Base-by-base conservation (phyloP, 202 grass and related monocot genomes). In the Schoenoplectus triqueter region DNA sequence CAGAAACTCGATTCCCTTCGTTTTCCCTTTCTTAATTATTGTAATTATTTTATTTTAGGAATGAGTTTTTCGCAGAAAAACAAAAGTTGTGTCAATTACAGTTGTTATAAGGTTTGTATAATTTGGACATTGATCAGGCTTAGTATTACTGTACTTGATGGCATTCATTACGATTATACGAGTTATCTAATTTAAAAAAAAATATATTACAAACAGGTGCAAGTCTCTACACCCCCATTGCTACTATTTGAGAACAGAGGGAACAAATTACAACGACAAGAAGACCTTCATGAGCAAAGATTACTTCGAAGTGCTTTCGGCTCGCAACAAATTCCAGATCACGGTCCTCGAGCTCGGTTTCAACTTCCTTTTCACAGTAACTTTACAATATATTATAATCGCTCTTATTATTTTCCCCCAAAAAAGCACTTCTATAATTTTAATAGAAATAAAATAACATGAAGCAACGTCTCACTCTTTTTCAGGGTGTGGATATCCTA, bases 341-440 rank as follows among this genome's bases (percentile, higher is more conserved):
- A 83, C 85, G 7, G 20, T 97, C 21, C 72, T 97, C 1, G 63
- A 97, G 87, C 92, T 97, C 18, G 92, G 94, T 0, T 97, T 91
- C 90, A 97, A 91, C 78, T 94, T 97, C 86, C 85, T 94, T 0
- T 97, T 92, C 86, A 94, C 94, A 83, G 94, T 94, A 68, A 66
- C 50, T 10, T 0, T 11, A 48, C 10, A 74, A 62, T 46, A 4
- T 6, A 54, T 55, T 31, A 31, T 31, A 3, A 9, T 56, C 0
- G 8, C 31, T 20, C 9, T 81, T 45, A 65, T 40, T 19, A 46
- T 80, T 61, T 31, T 31, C 1, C 44, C 1, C 1, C 13, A 47
- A 64, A 59, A 59, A 59, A 31, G 18, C 7, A 61, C 4, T 42
- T 51, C 10, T 9, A 56, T 5, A 49, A 78, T 3, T 14, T 5